phyloP scores from a whole-genome alignment of 345 rosid species.

The Bruguiera parviflora region DNA sequence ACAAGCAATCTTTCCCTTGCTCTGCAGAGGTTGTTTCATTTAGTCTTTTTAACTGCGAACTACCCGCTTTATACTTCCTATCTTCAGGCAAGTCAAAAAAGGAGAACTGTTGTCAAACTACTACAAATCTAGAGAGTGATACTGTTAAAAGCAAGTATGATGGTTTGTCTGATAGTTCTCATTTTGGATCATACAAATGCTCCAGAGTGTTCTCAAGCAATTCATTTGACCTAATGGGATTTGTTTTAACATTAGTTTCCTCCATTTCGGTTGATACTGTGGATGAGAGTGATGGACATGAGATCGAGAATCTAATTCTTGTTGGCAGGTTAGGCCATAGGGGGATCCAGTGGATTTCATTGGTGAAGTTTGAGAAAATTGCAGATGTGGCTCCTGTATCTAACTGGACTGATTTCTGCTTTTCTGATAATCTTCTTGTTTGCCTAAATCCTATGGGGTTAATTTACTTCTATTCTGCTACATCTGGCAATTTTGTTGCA shows the following conservation, averaged over 20 bases:
- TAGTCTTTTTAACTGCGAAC: constrained; percentile 47
- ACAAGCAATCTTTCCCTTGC: constrained; percentile 57
- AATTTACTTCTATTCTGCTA: constrained; percentile 53
- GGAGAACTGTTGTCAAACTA: constrained; percentile 28
- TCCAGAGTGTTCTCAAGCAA: constrained; percentile 69
- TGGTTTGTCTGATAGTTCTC: constrained; percentile 26
- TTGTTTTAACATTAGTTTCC: constrained; percentile 49
- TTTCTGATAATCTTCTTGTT: constrained; percentile 78
- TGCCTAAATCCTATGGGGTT: constrained; percentile 74
- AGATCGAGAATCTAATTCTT: constrained; percentile 43
- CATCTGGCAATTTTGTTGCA: constrained; percentile 63
- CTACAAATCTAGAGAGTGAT: constrained; percentile 27
- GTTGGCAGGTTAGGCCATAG: constrained; percentile 53
- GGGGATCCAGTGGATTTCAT: constrained; percentile 86
- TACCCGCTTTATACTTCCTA: constrained; percentile 41
- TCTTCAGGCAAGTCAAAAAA: constrained; percentile 25
- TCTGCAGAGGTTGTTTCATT: constrained; percentile 85
- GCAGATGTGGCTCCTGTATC: constrained; percentile 29
- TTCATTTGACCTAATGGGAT: constrained; percentile 73
- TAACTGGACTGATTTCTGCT: constrained; percentile 80
- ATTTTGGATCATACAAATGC: constrained; percentile 51
- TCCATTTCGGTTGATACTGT: constrained; percentile 30
- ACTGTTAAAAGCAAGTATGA: constrained; percentile 28
- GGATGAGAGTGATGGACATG: constrained; percentile 34
- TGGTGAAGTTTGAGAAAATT: constrained; percentile 53